Conservation (phyloP, 2,329 filamentous ascomycete genomes). For the Pestalotiopsis sp. region DNA sequence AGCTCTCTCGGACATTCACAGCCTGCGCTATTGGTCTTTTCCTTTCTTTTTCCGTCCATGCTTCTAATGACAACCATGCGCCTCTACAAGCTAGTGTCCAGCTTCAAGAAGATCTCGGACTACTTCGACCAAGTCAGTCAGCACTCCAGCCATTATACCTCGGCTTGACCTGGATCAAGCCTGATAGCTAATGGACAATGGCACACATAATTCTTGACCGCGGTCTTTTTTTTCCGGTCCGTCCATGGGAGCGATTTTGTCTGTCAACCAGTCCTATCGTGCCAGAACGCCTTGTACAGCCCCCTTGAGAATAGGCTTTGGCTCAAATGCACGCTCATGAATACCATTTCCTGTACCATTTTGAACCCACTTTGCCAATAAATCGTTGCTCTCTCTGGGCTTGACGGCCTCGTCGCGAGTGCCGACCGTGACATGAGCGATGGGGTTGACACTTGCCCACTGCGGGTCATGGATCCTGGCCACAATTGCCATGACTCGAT, state of each 20-base stretch:
- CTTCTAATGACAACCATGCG: no score
- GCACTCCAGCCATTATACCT: no score
- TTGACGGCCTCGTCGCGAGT: constrained; percentile 77
- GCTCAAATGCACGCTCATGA: constrained; percentile 51
- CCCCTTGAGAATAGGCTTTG: constrained; percentile 50
- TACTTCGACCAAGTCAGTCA: no score
- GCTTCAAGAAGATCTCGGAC: no score
- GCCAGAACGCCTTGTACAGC: constrained; percentile 51
- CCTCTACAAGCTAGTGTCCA: no score
- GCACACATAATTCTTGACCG: not conserved
- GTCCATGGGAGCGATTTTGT: no score
- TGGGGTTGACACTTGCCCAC: constrained; percentile 74
- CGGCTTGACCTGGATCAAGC: no score
- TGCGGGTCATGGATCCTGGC: constrained; percentile 68
- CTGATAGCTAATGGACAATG: no score
- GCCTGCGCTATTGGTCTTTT: no score
- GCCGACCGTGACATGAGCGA: constrained; percentile 89
- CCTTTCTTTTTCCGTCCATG: no score
- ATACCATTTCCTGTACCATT: constrained; percentile 48
- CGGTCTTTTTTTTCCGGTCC: not conserved
- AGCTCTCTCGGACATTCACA: no score
- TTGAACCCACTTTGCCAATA: constrained; percentile 77
- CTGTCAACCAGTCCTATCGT: constrained; percentile 36
- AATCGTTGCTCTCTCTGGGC: constrained; percentile 90
- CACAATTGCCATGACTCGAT: constrained; percentile 88